Percentiles rank a stretch among this genome's conserved stretches.
Evolutionary conservation across 2,329 filamentous ascomycete genomes (phyloP).

Genomic region (Cytospora schulzeri): DNA sequence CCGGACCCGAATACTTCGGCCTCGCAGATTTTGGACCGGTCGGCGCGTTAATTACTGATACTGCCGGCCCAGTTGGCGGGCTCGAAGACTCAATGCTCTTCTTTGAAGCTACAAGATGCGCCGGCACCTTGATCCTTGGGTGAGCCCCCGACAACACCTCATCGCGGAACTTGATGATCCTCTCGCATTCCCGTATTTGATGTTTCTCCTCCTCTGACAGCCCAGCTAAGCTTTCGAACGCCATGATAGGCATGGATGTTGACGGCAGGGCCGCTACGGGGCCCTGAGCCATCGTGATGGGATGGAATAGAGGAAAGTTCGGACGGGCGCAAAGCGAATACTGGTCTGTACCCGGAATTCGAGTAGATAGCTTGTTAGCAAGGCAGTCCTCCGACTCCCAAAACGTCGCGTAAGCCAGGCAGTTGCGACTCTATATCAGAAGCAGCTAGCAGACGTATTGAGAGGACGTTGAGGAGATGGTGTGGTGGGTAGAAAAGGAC

Average conservation of each 20-base stretch:
- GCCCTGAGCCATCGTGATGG: slow-evolving; percentile 30
- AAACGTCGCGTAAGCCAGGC: slow-evolving; percentile 1
- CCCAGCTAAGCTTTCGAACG: slow-evolving; percentile 29
- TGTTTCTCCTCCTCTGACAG: slow-evolving; percentile 51
- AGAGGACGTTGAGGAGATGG: background rate
- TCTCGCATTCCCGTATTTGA: slow-evolving; percentile 72
- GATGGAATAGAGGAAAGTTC: background rate
- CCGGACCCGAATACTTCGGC: slow-evolving; percentile 25
- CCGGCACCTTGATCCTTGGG: slow-evolving; percentile 59
- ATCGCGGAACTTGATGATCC: slow-evolving; percentile 80
- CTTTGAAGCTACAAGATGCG: slow-evolving; percentile 40
- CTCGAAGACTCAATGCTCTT: slow-evolving; percentile 29
- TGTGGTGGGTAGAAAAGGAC: slow-evolving; percentile 7
- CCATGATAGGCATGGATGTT: slow-evolving; percentile 13
- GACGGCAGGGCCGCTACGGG: slow-evolving; percentile 25
- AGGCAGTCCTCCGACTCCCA: slow-evolving; percentile 12
- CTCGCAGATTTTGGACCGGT: slow-evolving; percentile 24
- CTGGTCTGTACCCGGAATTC: slow-evolving; percentile 10
- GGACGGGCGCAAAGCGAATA: slow-evolving; percentile 18
- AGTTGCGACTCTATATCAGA: background rate
- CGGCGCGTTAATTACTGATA: slow-evolving; percentile 20
- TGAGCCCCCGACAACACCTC: slow-evolving; percentile 78
- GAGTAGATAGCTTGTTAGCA: slow-evolving; percentile 16
- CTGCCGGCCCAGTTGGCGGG: slow-evolving; percentile 26
- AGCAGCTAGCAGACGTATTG: slow-evolving; percentile 12